Conservation (phyloP, 768 basidiomycete species). For the Leccinum longicurvipes region DNA sequence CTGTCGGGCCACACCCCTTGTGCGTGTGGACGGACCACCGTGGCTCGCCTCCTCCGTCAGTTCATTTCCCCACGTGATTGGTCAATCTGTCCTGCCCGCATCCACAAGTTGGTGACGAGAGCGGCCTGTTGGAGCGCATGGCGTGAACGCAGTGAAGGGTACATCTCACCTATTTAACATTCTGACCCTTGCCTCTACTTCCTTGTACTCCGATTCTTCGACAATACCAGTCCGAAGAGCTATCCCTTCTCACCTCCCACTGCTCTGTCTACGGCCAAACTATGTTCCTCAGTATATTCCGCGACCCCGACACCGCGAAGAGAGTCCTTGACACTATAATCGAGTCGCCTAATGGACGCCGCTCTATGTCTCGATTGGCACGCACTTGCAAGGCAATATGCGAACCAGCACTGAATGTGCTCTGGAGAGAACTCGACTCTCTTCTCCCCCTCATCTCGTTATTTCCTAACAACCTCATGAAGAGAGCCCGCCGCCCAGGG, state of each 20-base stretch:
- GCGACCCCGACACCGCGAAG: slow-evolving; percentile 57
- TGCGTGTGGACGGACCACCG: slow-evolving; percentile 27
- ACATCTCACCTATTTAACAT: slow-evolving; percentile 36
- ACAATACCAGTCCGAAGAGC: slow-evolving; percentile 28
- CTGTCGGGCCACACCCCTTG: slow-evolving; percentile 20
- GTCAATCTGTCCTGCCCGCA: slow-evolving; percentile 28
- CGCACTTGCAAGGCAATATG: slow-evolving; percentile 73
- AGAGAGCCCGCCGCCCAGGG: slow-evolving; percentile 68
- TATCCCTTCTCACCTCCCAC: slow-evolving; percentile 35
- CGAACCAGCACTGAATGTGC: slow-evolving; percentile 64
- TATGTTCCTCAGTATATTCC: slow-evolving; percentile 53
- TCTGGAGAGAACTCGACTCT: slow-evolving; percentile 80
- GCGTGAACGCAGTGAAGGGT: slow-evolving; percentile 40
- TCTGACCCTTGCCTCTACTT: slow-evolving; percentile 33
- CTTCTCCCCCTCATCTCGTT: slow-evolving; percentile 67
- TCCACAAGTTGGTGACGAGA: slow-evolving; percentile 30
- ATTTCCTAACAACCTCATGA: slow-evolving; percentile 66
- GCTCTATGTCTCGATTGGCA: slow-evolving; percentile 65
- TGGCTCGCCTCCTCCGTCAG: slow-evolving; percentile 24
- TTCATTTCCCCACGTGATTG: slow-evolving; percentile 23
- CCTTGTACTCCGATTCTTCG: slow-evolving; percentile 38
- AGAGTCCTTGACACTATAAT: slow-evolving; percentile 50
- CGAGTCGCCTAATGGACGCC: slow-evolving; percentile 61
- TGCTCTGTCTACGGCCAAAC: slow-evolving; percentile 49
- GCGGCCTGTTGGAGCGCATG: slow-evolving; percentile 35